Evolutionary conservation across 2,329 filamentous ascomycete genomes (phyloP), one percentile per base, ranked within the genome.

Genomic region (Didymella keratinophila): DNA sequence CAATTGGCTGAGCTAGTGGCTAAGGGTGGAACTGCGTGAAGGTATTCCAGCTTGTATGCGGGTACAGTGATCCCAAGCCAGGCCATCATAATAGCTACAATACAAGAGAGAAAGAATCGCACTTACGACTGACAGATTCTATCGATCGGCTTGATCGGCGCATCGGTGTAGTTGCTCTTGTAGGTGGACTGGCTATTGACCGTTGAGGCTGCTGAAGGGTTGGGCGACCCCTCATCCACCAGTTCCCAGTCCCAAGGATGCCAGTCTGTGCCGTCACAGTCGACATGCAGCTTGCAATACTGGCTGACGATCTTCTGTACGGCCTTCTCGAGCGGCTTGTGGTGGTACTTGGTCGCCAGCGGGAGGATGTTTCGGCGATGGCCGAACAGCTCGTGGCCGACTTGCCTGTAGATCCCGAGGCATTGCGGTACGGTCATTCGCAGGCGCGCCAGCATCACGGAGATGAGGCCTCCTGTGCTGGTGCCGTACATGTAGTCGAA

Each of bases 401-500:
- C 80, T 58, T 74, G 69, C 6, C 79, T 72, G 60, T 82, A 82
- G 36, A 81, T 75, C 21, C 81, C 78, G 25, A 83, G 69, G 39
- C 78, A 82, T 62, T 83, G 79, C 1, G 76, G 74, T 4, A 82
- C 78, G 1, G 78, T 80, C 81, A 83, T 83, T 5, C 81, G 80
- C 43, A 83, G 69, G 14, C 81, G 72, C 0, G 79, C 81, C 2
- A 83, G 77, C 74, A 83, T 81, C 2, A 81, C 81, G 1, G 81
- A 79, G 56, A 83, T 83, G 37, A 83, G 70, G 14, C 82, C 82
- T n/a, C 82, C 82, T 0, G 81, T 84, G 37, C 78, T 81, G 5
- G 81, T 83, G 21, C 82, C 82, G 53, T 81, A 83, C 75, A 83
- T 83, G 70, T 81, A 81, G 61, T 84, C 82, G 68, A 84, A 84